phyloP scores from a whole-genome alignment of 495 filamentous ascomycete genomes.

The Cercophora samala region DNA sequence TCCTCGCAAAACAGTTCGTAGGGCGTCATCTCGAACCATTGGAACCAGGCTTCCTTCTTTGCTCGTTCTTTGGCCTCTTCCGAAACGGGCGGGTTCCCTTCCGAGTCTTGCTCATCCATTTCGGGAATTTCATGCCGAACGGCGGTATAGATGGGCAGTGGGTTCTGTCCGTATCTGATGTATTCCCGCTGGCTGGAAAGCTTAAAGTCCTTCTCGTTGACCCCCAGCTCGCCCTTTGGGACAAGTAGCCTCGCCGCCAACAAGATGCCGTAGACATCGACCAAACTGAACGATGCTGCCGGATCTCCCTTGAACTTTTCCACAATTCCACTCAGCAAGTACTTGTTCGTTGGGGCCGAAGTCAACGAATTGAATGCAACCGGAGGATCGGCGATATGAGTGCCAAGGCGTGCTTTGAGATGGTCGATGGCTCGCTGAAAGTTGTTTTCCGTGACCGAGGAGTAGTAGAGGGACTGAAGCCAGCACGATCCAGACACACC shows the following conservation, averaged over 20 bases:
- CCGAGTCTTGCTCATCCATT: conserved; percentile 41
- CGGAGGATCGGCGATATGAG: conserved; percentile 91
- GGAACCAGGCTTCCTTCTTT: conserved; percentile 81
- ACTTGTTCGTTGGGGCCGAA: conserved; percentile 85
- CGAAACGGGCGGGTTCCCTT: conserved; percentile 40
- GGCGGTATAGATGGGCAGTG: conserved; percentile 89
- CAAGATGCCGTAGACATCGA: conserved; percentile 87
- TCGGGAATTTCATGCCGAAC: conserved; percentile 95
- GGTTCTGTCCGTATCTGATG: conserved; percentile 70
- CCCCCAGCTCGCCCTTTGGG: conserved; percentile 73
- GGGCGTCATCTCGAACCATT: conserved; percentile 96
- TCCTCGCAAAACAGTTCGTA: conserved; percentile 98
- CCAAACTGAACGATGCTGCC: conserved; percentile 77
- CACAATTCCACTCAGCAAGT: conserved; percentile 78
- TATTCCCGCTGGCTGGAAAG: conserved; percentile 76
- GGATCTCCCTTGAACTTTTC: conserved; percentile 86
- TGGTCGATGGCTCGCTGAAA: conserved; percentile 72
- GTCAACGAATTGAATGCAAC: conserved; percentile 71
- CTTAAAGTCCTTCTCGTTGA: conserved; percentile 77
- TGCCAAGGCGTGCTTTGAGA: conserved; percentile 74
- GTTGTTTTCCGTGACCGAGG: conserved; percentile 65
- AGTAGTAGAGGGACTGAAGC: conserved; percentile 86
- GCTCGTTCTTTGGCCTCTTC: conserved; percentile 60
- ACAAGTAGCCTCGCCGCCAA: conserved; percentile 80
- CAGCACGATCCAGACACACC: conserved; percentile 95